Evolutionary conservation across 768 basidiomycete genomes (phyloP).

Genomic region (Tulasnella sp.): DNA sequence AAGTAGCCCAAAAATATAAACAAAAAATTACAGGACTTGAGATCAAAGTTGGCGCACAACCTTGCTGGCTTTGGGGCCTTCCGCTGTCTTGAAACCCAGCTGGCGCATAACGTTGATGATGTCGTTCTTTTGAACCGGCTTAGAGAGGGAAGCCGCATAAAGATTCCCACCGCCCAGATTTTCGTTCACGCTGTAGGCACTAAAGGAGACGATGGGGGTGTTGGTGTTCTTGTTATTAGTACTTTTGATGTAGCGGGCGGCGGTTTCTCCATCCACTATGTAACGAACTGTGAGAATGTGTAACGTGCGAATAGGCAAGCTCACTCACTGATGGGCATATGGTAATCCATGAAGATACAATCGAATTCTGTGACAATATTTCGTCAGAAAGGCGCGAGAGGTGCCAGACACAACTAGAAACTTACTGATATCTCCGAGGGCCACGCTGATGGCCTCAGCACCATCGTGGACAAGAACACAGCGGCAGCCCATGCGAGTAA

Average conservation of each 20-base stretch:
- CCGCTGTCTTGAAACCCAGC: slow-evolving; percentile 50
- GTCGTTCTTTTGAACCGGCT: slow-evolving; percentile 82
- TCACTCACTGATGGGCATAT: slow-evolving; percentile 80
- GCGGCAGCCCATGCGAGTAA: slow-evolving; percentile 87
- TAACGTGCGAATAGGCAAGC: background rate
- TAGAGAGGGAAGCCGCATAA: slow-evolving; percentile 71
- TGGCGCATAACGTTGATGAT: slow-evolving; percentile 66
- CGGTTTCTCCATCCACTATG: slow-evolving; percentile 92
- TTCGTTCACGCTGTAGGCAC: slow-evolving; percentile 59
- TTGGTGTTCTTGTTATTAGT: slow-evolving; percentile 90
- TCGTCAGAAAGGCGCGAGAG: slow-evolving; percentile 18
- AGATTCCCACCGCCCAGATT: slow-evolving; percentile 29
- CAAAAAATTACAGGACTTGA: no score
- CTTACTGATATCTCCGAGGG: slow-evolving; percentile 95
- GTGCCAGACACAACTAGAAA: slow-evolving; percentile 21
- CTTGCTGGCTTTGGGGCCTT: slow-evolving; percentile 10
- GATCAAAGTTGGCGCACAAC: no score
- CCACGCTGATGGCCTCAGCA: slow-evolving; percentile 91
- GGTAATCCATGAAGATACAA: slow-evolving; percentile 86
- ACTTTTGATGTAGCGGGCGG: slow-evolving; percentile 92
- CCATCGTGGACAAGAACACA: slow-evolving; percentile 94
- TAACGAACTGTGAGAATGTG: background rate
- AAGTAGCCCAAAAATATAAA: no score
- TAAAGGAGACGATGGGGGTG: slow-evolving; percentile 86
- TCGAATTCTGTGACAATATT: slow-evolving; percentile 61